Conservation (phyloP, 352 stramenopile genomes). For the Globisporangium spinosum region DNA sequence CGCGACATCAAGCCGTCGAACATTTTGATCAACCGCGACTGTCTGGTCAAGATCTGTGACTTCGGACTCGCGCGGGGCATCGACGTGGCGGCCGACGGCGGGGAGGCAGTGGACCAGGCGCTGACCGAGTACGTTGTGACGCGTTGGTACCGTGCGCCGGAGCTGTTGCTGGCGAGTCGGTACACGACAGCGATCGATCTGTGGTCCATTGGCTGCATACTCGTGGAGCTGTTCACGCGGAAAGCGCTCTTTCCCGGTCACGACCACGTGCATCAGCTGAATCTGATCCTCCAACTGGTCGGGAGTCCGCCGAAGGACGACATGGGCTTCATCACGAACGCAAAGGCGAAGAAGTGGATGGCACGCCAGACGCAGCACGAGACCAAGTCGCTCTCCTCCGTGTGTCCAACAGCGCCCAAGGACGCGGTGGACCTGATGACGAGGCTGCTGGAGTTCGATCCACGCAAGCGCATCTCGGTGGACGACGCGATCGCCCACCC, state of each 20-base stretch:
- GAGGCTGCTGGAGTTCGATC: constrained; percentile 89
- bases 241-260: constrained; percentile 79
- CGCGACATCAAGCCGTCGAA: constrained; percentile 97
- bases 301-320: constrained; percentile 57
- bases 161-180: constrained; percentile 92
- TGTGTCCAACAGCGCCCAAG: constrained; percentile 54
- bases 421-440: constrained; percentile 84
- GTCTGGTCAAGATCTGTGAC: constrained; percentile 88
- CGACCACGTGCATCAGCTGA: constrained; percentile 88
- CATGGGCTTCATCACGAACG: constrained; percentile 80
- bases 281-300: constrained; percentile 78
- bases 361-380: constrained; percentile 65
- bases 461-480: constrained; percentile 63
- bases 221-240: constrained; percentile 95
- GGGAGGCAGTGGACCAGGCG: constrained; percentile 44
- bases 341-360: constrained; percentile 83
- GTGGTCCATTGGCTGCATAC: constrained; percentile 97
- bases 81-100: constrained; percentile 35
- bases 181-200: constrained; percentile 95
- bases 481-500: constrained; percentile 75
- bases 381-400: constrained; percentile 35
- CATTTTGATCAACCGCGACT: constrained; percentile 92
- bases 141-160: constrained; percentile 91
- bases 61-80: constrained; percentile 86
- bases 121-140: constrained; percentile 93